Conservation (phyloP, 2,329 filamentous ascomycete genomes). For the Claviceps fusiformis region DNA sequence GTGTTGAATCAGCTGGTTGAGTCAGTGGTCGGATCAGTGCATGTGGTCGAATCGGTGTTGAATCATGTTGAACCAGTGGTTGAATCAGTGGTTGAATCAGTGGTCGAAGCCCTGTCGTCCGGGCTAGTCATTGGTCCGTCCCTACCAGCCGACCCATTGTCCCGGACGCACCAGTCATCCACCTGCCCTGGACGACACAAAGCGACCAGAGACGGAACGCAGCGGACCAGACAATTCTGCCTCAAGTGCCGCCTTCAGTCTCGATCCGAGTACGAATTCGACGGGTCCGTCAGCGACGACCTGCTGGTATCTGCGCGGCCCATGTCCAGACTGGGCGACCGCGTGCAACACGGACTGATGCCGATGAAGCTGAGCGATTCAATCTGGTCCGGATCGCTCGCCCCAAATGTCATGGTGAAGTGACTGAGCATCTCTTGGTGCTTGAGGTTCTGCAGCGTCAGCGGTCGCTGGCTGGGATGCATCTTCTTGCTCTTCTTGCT, state of each 20-base stretch:
- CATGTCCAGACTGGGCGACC: conserved; percentile 22
- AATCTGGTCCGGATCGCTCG: conserved; percentile 19
- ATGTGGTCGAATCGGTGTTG: too few relatives aligned
- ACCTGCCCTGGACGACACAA: too few relatives aligned
- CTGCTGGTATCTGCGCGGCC: conserved; percentile 9
- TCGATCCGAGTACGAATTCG: conserved; percentile 8
- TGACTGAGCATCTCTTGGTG: conserved; percentile 33
- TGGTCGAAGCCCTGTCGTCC: too few relatives aligned
- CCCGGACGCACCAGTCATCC: too few relatives aligned
- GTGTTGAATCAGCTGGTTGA: too few relatives aligned
- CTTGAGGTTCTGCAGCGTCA: conserved; percentile 30
- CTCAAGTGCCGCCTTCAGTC: background rate
- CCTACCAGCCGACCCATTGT: too few relatives aligned
- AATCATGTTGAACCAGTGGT: too few relatives aligned
- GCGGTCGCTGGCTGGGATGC: conserved; percentile 31
- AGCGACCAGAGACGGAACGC: too few relatives aligned
- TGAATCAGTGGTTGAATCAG: too few relatives aligned
- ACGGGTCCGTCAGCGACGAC: conserved; percentile 4
- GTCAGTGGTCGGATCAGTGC: too few relatives aligned
- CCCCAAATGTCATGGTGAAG: conserved; percentile 33
- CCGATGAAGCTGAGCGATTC: conserved; percentile 20
- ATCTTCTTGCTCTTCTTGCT: conserved; percentile 15
- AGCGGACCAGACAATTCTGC: too few relatives aligned
- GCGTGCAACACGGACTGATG: conserved; percentile 32
- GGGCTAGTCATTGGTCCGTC: background rate